A percentile compares a stretch with the other conserved stretches of the same genome.
phyloP scores from a whole-genome alignment of 208 protist species.

The Acanthamoeba pearcei region DNA sequence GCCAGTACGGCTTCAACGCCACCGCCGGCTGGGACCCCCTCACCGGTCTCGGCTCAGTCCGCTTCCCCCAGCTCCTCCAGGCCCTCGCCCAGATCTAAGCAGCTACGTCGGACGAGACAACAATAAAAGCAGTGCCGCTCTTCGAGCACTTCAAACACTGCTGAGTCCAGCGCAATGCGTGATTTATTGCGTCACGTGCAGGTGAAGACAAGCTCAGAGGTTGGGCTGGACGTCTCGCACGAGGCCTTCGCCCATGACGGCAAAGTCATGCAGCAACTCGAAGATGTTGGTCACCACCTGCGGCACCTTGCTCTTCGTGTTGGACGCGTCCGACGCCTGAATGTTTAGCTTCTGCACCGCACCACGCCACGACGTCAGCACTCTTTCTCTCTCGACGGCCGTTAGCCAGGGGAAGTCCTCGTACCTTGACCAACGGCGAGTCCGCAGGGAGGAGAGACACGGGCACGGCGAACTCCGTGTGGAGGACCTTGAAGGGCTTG shows the following conservation, averaged over 20 bases:
- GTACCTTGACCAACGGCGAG: not conserved
- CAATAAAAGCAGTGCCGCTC: too few relatives aligned
- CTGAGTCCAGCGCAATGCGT: too few relatives aligned
- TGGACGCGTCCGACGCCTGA: not conserved
- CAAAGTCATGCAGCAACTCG: conserved; percentile 15
- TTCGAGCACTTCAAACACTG: too few relatives aligned
- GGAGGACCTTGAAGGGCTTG: not conserved
- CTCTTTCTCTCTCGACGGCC: too few relatives aligned
- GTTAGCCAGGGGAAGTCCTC: not conserved
- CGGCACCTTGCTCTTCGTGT: not conserved
- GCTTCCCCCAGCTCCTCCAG: conserved; percentile 56
- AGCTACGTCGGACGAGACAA: too few relatives aligned
- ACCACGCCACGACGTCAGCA: too few relatives aligned
- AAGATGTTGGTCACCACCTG: conserved; percentile 63
- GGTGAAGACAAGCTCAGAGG: not conserved
- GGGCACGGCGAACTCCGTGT: not conserved
- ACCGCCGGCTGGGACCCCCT: conserved; percentile 79
- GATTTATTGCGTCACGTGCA: too few relatives aligned
- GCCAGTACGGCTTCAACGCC: conserved; percentile 77
- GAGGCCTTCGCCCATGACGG: not conserved
- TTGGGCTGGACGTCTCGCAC: conserved; percentile 23
- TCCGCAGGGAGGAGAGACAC: not conserved
- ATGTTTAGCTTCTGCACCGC: conserved; percentile 12
- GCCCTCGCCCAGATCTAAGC: not conserved
- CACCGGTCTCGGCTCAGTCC: conserved; percentile 75